Evolutionary conservation across 1,284 basidiomycete genomes (phyloP).

Genomic region (Boletus holoroseus): DNA sequence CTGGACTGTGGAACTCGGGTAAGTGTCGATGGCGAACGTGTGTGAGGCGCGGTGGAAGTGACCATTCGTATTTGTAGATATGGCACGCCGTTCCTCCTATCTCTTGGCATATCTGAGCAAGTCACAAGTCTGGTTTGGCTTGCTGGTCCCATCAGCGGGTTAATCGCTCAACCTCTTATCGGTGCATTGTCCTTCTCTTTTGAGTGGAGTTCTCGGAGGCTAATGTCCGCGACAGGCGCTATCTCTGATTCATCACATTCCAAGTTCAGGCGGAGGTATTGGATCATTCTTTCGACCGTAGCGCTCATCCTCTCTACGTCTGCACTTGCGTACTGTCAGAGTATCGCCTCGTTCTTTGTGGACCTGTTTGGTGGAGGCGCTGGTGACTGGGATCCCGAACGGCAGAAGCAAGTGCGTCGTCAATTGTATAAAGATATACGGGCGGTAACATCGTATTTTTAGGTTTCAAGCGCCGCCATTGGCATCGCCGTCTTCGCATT

Average conservation of each 20-base stretch:
- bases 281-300: conserved; percentile 81
- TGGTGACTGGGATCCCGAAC: conserved; percentile 87
- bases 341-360: conserved; percentile 70
- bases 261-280: conserved; percentile 83
- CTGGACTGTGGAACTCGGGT: conserved; percentile 91
- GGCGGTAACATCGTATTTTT: background rate
- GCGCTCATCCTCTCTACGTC: conserved; percentile 67
- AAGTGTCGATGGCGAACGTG: conserved; percentile 27
- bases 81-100: conserved; percentile 89
- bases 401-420: conserved; percentile 50
- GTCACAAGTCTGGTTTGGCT: conserved; percentile 95
- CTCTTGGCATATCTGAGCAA: conserved; percentile 85
- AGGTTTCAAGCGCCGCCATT: conserved; percentile 73
- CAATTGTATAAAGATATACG: background rate
- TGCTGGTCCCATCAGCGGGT: conserved; percentile 89
- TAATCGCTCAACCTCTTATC: conserved; percentile 93
- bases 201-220: conserved; percentile 17
- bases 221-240: conserved; percentile 54
- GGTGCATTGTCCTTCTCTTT: conserved; percentile 43
- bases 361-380: conserved; percentile 72
- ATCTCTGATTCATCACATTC: conserved; percentile 91
- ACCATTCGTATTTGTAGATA: conserved; percentile 50
- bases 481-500: conserved; percentile 86
- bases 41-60: conserved; percentile 16
- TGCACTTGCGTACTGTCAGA: conserved; percentile 81